Conservation (phyloP, 2,329 filamentous ascomycete species). For the Stachybotrys chartarum region DNA sequence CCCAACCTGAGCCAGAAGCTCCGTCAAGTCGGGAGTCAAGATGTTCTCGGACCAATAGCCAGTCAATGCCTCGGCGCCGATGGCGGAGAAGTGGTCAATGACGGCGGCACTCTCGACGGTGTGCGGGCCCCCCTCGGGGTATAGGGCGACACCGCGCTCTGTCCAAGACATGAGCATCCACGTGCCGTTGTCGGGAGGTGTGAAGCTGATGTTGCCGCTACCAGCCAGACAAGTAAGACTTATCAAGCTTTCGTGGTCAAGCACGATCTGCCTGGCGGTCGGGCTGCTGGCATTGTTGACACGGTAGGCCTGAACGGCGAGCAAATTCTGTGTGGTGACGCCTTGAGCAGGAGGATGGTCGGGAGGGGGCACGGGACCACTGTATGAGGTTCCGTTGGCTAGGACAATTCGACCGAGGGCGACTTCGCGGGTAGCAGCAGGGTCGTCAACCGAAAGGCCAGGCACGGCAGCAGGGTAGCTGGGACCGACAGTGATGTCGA, state of each 20-base stretch:
- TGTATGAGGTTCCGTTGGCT: neutral
- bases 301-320: neutral
- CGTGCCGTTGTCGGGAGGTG: neutral
- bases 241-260: neutral
- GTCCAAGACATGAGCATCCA: neutral
- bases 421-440: neutral
- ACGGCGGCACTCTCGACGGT: neutral
- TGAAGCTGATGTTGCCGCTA: neutral
- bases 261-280: neutral
- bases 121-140: neutral
- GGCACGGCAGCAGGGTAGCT: neutral
- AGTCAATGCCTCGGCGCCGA: neutral
- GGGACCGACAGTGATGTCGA: neutral
- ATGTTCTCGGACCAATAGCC: neutral
- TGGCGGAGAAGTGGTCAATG: neutral
- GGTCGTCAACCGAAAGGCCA: neutral
- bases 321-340: neutral
- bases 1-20: neutral
- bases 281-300: neutral
- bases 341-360: neutral
- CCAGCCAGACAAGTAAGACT: neutral
- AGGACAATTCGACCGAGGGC: neutral
- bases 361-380: neutral
- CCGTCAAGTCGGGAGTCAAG: neutral
- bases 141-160: neutral